These are phyloP conservation scores for Xylariaceae sp. DNA, from an alignment of 2,329 filamentous ascomycete genomes.

Conservation along the genomic window DNA sequence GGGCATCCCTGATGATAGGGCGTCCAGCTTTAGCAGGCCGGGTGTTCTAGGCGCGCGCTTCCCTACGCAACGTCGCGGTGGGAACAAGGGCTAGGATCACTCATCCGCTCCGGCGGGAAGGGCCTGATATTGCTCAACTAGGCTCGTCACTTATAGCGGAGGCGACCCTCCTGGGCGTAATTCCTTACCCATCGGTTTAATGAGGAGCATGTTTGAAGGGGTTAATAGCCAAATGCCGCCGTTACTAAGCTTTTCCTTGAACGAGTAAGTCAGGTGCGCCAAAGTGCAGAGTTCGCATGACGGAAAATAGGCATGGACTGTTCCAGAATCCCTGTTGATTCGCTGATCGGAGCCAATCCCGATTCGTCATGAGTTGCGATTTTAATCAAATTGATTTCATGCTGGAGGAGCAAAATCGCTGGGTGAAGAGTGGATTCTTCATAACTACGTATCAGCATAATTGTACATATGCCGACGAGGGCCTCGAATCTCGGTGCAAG, in stretches of 20 bases:
- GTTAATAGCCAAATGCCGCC: neutral
- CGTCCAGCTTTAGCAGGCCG: constrained; percentile 23
- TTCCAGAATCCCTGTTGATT: too few species aligned
- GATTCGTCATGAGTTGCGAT: neutral
- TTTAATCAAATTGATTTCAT: constrained; percentile 10
- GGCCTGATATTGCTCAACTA: too few species aligned
- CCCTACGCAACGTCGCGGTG: constrained; percentile 20
- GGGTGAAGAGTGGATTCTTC: too few species aligned
- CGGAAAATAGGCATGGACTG: too few species aligned
- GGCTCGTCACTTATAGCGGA: too few species aligned
- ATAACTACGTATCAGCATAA: too few species aligned
- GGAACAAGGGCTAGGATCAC: constrained; percentile 5
- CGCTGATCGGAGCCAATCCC: neutral
- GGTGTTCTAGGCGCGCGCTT: constrained; percentile 20
- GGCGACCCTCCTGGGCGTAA: too few species aligned
- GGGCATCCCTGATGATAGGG: constrained; percentile 11
- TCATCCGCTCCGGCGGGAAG: constrained; percentile 14
- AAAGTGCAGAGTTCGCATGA: constrained; percentile 13
- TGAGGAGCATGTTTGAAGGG: constrained; percentile 29
- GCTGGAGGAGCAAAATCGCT: too few species aligned
- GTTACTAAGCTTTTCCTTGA: neutral
- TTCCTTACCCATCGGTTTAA: constrained; percentile 16
- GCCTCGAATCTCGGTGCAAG: too few species aligned
- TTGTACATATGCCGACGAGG: too few species aligned
- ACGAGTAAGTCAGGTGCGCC: too few species aligned